Conservation (phyloP, 805 yeast species). For the Teunomyces pallodes region DNA sequence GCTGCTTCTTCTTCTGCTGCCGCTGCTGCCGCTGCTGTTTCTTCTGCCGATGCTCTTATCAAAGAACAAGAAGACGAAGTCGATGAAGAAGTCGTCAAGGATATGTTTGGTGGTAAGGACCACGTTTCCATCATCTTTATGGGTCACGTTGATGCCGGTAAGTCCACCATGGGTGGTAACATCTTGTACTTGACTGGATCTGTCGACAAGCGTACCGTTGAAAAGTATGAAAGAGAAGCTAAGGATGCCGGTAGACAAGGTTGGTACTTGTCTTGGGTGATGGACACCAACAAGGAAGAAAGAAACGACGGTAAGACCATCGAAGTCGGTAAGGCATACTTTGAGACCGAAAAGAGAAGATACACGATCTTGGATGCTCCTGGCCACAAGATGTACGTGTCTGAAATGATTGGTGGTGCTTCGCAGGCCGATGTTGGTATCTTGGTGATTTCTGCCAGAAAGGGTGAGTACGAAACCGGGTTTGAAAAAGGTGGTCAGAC, state of each 20-base stretch:
- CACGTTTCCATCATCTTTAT: constrained; percentile 95
- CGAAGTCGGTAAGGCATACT: constrained; percentile 96
- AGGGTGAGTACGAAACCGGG: constrained; percentile 99
- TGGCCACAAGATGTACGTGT: constrained; percentile 98
- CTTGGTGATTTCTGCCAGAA: constrained; percentile 94
- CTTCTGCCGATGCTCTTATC: constrained; percentile 48
- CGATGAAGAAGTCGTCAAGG: constrained; percentile 84
- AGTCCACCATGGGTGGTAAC: constrained; percentile 99
- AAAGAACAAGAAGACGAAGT: constrained; percentile 77
- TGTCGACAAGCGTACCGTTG: constrained; percentile 97
- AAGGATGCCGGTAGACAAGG: constrained; percentile 99
- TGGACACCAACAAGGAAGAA: constrained; percentile 99
- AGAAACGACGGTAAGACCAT: constrained; percentile 98
- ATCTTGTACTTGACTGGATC: constrained; percentile 90
- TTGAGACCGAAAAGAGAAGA: constrained; percentile 97
- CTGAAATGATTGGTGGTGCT: constrained; percentile 99
- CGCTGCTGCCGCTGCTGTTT: constrained; percentile 17
- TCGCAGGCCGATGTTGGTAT: constrained; percentile 99
- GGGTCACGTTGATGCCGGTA: constrained; percentile 99
- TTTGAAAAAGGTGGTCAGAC: constrained; percentile 99
- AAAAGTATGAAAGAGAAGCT: constrained; percentile 96
- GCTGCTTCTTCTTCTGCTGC: constrained; percentile 14
- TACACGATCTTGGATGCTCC: constrained; percentile 99
- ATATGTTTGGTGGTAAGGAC: constrained; percentile 95
- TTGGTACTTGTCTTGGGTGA: constrained; percentile 99